A percentile compares a stretch with the other conserved stretches of the same genome.
phyloP scores from a whole-genome alignment of 345 rosid species.

The Pistacia integerrima region DNA sequence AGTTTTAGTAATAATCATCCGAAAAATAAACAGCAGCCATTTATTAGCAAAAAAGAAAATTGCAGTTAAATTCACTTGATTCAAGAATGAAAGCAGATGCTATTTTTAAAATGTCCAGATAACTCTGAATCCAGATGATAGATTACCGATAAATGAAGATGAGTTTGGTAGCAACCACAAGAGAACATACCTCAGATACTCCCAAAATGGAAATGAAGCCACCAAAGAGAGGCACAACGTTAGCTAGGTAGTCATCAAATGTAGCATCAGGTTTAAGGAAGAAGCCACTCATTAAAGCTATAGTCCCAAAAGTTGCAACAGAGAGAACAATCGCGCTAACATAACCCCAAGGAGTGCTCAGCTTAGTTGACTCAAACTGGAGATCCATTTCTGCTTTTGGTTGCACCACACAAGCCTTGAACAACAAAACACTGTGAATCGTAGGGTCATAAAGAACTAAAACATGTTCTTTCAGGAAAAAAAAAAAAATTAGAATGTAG shows the following conservation, averaged over 20 bases:
- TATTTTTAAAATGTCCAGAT: not conserved
- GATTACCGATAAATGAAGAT: not conserved
- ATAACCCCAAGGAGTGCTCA: slow-evolving; percentile 92
- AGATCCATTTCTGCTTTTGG: slow-evolving; percentile 88
- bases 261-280: slow-evolving; percentile 91
- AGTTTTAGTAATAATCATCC: not conserved
- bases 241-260: slow-evolving; percentile 71
- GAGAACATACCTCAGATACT: slow-evolving; percentile 75
- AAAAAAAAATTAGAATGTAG: not conserved
- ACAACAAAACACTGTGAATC: slow-evolving; percentile 14
- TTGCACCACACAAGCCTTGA: slow-evolving; percentile 90
- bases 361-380: slow-evolving; percentile 75
- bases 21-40: not conserved
- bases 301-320: slow-evolving; percentile 84
- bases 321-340: slow-evolving; percentile 59
- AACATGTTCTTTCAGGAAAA: not conserved
- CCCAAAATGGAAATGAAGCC: slow-evolving; percentile 85
- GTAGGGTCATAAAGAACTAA: not conserved
- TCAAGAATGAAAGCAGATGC: not conserved
- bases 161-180: not conserved
- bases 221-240: slow-evolving; percentile 80
- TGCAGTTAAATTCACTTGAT: not conserved
- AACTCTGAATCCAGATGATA: not conserved
- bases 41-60: not conserved
- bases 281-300: slow-evolving; percentile 89